Conservation (phyloP, 1,139 yeast genomes). For the Pneumocystis murina region DNA sequence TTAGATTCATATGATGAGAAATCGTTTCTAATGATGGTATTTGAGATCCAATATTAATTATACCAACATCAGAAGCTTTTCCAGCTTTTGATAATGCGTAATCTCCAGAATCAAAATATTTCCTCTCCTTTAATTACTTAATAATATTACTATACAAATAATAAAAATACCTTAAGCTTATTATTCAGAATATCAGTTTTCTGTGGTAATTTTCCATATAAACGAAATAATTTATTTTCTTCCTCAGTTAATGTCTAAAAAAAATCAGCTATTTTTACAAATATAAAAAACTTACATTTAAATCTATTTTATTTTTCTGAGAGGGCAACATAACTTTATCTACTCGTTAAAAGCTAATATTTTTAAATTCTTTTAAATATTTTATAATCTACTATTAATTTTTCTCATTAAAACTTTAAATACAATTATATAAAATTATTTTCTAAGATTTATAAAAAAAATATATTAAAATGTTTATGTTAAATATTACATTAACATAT, state of each 20-base stretch:
- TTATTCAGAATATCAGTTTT: constrained; percentile 67
- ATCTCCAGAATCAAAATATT: constrained; percentile 93
- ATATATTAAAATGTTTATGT: background rate
- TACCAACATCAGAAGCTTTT: constrained; percentile 22
- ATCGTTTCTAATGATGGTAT: constrained; percentile 31
- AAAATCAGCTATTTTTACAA: background rate
- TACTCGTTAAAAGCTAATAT: background rate
- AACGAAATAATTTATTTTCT: constrained; percentile 39
- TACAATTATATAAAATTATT: background rate
- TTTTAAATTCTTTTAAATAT: background rate
- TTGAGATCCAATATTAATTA: constrained; percentile 26
- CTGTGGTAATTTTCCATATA: constrained; percentile 83
- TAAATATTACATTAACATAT: background rate
- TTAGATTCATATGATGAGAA: constrained; percentile 20
- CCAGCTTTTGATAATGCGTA: constrained; percentile 81
- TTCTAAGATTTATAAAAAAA: background rate
- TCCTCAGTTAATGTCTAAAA: constrained; percentile 19
- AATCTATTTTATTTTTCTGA: background rate
- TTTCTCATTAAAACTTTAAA: background rate
- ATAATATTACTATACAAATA: background rate
- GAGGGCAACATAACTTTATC: background rate
- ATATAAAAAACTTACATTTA: background rate
- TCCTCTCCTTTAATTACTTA: constrained; percentile 51
- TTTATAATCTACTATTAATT: background rate
- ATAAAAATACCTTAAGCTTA: constrained; percentile 29